Conservation (phyloP, 192 early-diverging fungal genomes). For the Helicostylum pulchrum region DNA sequence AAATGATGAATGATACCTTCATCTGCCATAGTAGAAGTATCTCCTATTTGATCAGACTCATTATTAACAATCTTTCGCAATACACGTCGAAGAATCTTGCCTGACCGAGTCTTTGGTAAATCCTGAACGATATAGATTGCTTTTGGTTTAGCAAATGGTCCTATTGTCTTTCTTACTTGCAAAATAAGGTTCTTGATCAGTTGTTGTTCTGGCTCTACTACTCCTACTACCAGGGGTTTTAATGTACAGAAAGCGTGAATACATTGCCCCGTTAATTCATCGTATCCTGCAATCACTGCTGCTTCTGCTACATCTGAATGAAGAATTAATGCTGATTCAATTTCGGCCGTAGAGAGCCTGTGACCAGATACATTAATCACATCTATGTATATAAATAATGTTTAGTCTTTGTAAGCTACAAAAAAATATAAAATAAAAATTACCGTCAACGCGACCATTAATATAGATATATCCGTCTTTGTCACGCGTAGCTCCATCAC, state of each 20-base stretch:
- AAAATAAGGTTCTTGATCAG: conserved; percentile 60
- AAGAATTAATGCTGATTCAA: conserved; percentile 85
- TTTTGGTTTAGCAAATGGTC: conserved; percentile 91
- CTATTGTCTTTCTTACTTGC: conserved; percentile 87
- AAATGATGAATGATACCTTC: conserved; percentile 9
- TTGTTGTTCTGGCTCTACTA: conserved; percentile 38
- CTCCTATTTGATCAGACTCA: conserved; percentile 80
- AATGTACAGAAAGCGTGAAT: conserved; percentile 84
- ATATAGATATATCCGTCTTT: conserved; percentile 96
- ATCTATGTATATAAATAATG: conserved; percentile 33
- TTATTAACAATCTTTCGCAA: conserved; percentile 89
- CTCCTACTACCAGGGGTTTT: conserved; percentile 50
- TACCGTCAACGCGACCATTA: conserved; percentile 73
- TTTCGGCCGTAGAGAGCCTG: conserved; percentile 90
- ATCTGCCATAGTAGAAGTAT: conserved; percentile 14
- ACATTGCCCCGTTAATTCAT: conserved; percentile 89
- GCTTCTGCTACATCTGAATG: conserved; percentile 84
- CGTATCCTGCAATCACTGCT: conserved; percentile 82
- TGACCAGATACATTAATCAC: conserved; percentile 97
- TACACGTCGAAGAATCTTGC: conserved; percentile 96
- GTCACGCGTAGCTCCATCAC: conserved; percentile 89
- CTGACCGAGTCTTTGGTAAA: conserved; percentile 93
- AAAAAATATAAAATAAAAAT: not conserved
- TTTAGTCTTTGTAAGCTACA: not conserved
- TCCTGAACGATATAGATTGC: conserved; percentile 80